Evolutionary conservation across 495 filamentous ascomycete species (phyloP), one percentile per base, ranked within the genome.

Genomic region (Aspergillus saccharolyticus): DNA sequence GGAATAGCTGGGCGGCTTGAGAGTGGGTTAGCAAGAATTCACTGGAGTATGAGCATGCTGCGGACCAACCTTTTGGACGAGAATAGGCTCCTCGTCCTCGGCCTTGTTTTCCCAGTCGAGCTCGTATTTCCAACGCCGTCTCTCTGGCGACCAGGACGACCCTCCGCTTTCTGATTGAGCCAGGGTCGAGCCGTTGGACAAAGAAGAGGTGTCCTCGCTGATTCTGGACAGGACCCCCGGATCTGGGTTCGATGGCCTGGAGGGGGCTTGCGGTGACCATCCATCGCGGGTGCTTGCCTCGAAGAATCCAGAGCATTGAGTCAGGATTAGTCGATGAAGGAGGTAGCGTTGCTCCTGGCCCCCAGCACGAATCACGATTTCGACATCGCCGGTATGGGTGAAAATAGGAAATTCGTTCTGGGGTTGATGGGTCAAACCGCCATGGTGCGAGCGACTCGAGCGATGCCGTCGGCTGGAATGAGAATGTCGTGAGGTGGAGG

Each of bases 391-490:
- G 21, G 86, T 90, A 58, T 95, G 86, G 43, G 85, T 87, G 72
- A 97, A 97, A 59, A 93, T 77, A 25, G 91, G 91, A 67, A 96
- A 97, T 60, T 96, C 91, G 67, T 96, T 96, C 68, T 89, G 87
- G 46, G 87, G 82, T 42, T 83, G 73, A 69, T 86, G 87, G 14
- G 83, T 78, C 46, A 78, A 76, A 61, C 88, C 88, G 42, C 91
- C 91, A 70, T 88, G 83, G 66, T 92, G 88, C 18, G 90, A 94
- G 52, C 90, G 87, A 72, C 85, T 84, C 55, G 88, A 86, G 47
- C 89, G 84, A 63, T 90, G 83, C 63, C 84, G 79, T 33, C 84
- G 74, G 33, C 79, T 75, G 6, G 71, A 69, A 30, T 73, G 74
- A 54, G 75, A 84, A 68, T 74, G 83, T 72, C 76, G 80, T 69